Conservation (phyloP, 768 basidiomycete species). For the Macrocybe gigantea region DNA sequence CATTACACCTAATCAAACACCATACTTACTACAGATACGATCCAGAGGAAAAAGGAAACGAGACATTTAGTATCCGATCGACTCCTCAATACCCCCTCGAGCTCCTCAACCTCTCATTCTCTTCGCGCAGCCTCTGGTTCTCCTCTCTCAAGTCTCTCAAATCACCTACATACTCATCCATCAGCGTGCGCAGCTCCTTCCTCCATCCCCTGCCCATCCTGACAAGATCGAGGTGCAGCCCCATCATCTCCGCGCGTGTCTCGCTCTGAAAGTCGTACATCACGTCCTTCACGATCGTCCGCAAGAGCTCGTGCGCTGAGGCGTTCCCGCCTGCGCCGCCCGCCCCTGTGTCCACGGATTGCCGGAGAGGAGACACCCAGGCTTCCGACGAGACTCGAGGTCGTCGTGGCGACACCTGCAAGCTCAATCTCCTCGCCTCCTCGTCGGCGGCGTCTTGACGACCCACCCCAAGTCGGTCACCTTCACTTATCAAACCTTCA, state of each 20-base stretch:
- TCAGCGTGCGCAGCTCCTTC: constrained; percentile 51
- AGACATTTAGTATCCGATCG: too few species aligned
- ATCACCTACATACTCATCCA: constrained; percentile 60
- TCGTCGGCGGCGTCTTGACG: too few species aligned
- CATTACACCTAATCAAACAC: too few species aligned
- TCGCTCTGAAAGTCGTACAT: constrained; percentile 72
- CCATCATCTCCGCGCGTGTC: constrained; percentile 65
- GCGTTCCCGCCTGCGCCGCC: constrained; percentile 11
- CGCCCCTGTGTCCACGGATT: constrained; percentile 15
- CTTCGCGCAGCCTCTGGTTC: constrained; percentile 57
- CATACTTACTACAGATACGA: too few species aligned
- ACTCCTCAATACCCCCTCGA: too few species aligned
- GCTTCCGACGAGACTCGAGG: constrained; percentile 24
- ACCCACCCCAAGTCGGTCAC: constrained; percentile 7
- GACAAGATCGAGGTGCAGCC: constrained; percentile 68
- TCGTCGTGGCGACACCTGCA: constrained; percentile 57
- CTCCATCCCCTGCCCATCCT: constrained; percentile 68
- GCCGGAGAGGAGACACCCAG: constrained; percentile 37
- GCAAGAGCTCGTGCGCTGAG: constrained; percentile 54
- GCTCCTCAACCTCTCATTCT: constrained; percentile 58
- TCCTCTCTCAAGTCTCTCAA: constrained; percentile 57
- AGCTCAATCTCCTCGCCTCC: constrained; percentile 28
- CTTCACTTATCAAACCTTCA: constrained; percentile 19
- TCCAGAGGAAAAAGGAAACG: too few species aligned
- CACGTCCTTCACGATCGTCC: constrained; percentile 61